A percentile compares a stretch with the other conserved stretches of the same genome.
Conservation (phyloP, 163 green algal genomes). For the Coccomyxa subellipsoidea region DNA sequence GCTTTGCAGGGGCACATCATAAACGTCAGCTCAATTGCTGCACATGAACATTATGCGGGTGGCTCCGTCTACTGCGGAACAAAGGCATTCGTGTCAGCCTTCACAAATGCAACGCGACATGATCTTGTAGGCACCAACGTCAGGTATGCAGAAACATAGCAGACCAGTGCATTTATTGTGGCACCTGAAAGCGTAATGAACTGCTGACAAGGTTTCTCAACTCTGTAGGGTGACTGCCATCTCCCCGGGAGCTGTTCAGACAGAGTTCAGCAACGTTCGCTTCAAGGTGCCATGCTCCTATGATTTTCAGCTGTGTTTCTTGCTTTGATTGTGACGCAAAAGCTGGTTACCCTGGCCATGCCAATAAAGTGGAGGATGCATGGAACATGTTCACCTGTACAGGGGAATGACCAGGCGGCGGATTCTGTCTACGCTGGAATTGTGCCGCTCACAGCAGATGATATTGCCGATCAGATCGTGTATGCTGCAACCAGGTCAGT, state of each 20-base stretch:
- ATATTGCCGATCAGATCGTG: constrained; percentile 34
- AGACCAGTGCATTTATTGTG: neutral
- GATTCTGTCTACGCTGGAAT: constrained; percentile 75
- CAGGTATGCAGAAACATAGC: neutral
- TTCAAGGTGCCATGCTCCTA: neutral
- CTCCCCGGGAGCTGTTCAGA: constrained; percentile 40
- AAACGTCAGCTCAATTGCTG: neutral
- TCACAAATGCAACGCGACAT: constrained; percentile 46
- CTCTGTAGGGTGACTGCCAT: constrained; percentile 76
- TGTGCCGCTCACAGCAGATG: constrained; percentile 44
- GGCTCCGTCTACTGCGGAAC: constrained; percentile 71
- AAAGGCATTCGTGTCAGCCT: constrained; percentile 63
- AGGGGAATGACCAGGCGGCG: constrained; percentile 65
- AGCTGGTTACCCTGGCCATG: neutral
- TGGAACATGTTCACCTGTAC: constrained; percentile 26
- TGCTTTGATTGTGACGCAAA: neutral
- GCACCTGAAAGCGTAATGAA: neutral
- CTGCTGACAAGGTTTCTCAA: neutral
- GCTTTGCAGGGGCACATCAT: constrained; percentile 4
- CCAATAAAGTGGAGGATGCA: no score
- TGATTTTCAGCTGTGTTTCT: neutral
- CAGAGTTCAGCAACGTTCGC: constrained; percentile 62
- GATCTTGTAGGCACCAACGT: constrained; percentile 77
- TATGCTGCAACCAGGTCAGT: constrained; percentile 3
- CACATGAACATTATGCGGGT: neutral